These are phyloP conservation scores for Oldenlandia corymbosa DNA, from an alignment of 257 asterid species.

Conservation along the genomic window DNA sequence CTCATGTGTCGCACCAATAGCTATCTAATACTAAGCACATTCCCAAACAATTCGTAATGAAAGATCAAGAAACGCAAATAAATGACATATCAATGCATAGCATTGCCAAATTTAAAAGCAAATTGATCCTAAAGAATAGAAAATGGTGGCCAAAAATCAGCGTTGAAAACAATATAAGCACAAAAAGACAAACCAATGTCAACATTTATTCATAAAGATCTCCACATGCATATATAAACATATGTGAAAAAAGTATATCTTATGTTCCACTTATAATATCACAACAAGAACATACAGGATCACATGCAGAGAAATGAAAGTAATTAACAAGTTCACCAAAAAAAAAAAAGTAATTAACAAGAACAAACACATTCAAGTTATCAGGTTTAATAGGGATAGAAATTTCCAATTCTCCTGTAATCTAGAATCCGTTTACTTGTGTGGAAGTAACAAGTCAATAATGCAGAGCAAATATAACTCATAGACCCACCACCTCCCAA, in stretches of 20 bases:
- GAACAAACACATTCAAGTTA: too few relatives aligned
- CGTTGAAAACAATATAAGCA: background rate
- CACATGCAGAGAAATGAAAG: background rate
- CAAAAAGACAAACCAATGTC: background rate
- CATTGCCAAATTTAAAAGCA: background rate
- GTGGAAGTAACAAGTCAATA: too few relatives aligned
- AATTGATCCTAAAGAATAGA: background rate
- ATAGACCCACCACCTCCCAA: too few relatives aligned
- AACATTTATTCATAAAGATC: background rate
- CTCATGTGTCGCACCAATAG: too few relatives aligned
- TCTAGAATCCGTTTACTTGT: too few relatives aligned
- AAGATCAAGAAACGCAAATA: too few relatives aligned
- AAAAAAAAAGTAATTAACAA: too few relatives aligned
- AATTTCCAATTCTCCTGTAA: too few relatives aligned
- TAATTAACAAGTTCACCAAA: background rate
- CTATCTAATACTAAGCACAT: too few relatives aligned
- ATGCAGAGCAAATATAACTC: too few relatives aligned
- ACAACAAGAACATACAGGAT: background rate
- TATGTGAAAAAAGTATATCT: background rate
- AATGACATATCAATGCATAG: background rate
- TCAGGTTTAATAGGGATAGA: too few relatives aligned
- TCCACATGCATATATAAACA: background rate
- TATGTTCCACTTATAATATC: background rate
- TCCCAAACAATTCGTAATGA: too few relatives aligned
- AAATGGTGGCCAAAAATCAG: background rate